Percentiles rank a stretch among this genome's conserved stretches.
phyloP scores from a whole-genome alignment of 2,329 filamentous ascomycete species.

The Dothideomycetes sp. region DNA sequence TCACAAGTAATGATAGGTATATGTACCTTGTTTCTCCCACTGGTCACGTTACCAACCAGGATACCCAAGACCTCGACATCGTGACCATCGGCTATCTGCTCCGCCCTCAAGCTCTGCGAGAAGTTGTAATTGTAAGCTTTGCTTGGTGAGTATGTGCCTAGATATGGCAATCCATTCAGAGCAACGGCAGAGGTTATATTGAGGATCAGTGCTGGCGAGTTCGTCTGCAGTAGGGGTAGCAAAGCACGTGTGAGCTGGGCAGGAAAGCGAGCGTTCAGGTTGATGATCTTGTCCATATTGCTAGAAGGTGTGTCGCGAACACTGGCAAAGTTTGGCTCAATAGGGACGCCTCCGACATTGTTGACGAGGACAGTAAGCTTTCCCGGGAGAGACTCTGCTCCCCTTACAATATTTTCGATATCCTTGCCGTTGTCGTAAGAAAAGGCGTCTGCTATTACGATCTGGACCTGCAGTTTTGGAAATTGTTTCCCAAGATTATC shows the following conservation, averaged over 20 bases:
- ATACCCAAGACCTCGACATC: constrained; percentile 29
- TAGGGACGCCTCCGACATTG: constrained; percentile 39
- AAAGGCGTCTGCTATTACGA: constrained; percentile 35
- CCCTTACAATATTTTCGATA: constrained; percentile 13
- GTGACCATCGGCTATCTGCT: constrained; percentile 27
- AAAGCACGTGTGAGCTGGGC: constrained; percentile 36
- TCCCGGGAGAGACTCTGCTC: constrained; percentile 19
- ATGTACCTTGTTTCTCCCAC: constrained; percentile 14
- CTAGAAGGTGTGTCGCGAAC: constrained; percentile 25
- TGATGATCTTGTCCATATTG: constrained; percentile 32
- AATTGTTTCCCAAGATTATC: constrained; percentile 27
- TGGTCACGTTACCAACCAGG: constrained; percentile 23
- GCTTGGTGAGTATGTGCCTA: constrained; percentile 33
- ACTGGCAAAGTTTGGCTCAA: constrained; percentile 22
- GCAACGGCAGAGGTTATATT: constrained; percentile 40
- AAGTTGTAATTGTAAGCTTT: constrained; percentile 37
- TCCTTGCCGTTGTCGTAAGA: constrained; percentile 17
- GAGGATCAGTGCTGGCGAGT: constrained; percentile 36
- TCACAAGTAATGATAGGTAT: constrained; percentile 15
- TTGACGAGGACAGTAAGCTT: constrained; percentile 45
- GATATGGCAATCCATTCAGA: constrained; percentile 33
- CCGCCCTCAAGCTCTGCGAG: constrained; percentile 28
- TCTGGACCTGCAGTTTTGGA: constrained; percentile 28
- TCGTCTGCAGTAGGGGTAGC: constrained; percentile 32
- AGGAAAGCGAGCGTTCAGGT: constrained; percentile 40